Percentiles rank a stretch among this genome's conserved stretches.
These are phyloP conservation scores for Citrus sp. DNA, from an alignment of 345 rosid genomes.

Conservation along the genomic window DNA sequence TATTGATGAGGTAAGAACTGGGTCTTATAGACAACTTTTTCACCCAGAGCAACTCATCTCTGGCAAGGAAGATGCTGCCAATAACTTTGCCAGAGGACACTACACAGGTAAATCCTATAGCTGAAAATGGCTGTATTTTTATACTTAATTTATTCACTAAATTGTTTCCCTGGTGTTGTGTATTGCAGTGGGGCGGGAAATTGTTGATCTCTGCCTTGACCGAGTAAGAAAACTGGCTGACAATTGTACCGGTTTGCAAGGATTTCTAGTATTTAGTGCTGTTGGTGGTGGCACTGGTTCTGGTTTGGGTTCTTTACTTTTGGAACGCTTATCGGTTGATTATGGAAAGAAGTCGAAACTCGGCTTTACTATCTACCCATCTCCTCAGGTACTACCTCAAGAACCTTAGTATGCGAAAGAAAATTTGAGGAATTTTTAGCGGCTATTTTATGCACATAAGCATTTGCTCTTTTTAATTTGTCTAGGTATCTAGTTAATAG, in stretches of 20 bases:
- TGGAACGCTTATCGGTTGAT: conserved; percentile 84
- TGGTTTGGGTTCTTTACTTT: conserved; percentile 72
- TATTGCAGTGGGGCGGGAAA: conserved; percentile 78
- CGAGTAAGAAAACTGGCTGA: conserved; percentile 79
- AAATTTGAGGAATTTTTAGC: not conserved
- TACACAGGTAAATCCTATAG: conserved; percentile 49
- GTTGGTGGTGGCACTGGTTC: conserved; percentile 91
- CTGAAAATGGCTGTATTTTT: conserved; percentile 5
- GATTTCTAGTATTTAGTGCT: conserved; percentile 68
- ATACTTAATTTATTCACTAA: not conserved
- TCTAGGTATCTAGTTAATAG: not conserved
- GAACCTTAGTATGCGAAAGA: not conserved
- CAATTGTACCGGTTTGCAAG: conserved; percentile 88
- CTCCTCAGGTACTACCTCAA: conserved; percentile 58
- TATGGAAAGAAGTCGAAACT: conserved; percentile 90
- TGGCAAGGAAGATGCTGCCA: conserved; percentile 92
- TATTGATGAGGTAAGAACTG: conserved; percentile 78
- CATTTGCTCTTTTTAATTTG: not conserved
- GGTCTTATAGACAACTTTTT: conserved; percentile 74
- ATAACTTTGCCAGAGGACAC: conserved; percentile 92
- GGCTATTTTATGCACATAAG: not conserved
- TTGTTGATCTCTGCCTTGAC: conserved; percentile 80
- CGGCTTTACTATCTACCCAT: conserved; percentile 78
- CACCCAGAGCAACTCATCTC: conserved; percentile 94
- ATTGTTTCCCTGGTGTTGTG: not conserved